phyloP scores from a whole-genome alignment of 2,329 filamentous ascomycete species.

The Fusarium nanum region DNA sequence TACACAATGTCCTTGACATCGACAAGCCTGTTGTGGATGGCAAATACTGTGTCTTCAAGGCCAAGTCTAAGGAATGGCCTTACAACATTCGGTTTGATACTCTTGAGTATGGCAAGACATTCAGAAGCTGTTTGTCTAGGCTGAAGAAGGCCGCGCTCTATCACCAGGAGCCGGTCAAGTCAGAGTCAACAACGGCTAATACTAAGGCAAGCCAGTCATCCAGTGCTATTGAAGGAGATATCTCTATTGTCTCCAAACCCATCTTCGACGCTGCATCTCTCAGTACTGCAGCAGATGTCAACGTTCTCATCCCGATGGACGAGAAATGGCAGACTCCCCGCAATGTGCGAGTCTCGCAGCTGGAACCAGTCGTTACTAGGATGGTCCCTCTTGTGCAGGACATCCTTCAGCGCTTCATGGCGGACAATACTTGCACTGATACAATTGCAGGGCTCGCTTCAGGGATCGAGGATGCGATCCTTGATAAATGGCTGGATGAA shows the following conservation, averaged over 20 bases:
- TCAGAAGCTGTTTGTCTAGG: slow-evolving; percentile 14
- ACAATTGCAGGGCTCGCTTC: slow-evolving; percentile 41
- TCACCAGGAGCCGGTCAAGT: background rate
- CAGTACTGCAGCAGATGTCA: background rate
- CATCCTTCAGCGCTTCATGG: slow-evolving; percentile 14
- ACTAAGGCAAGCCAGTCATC: background rate
- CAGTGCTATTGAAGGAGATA: background rate
- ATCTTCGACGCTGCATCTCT: background rate
- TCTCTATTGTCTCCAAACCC: background rate
- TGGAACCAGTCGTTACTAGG: background rate
- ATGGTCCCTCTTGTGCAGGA: slow-evolving; percentile 15
- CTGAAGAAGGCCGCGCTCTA: slow-evolving; percentile 15
- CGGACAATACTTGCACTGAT: too few relatives aligned
- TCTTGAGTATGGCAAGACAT: slow-evolving; percentile 25
- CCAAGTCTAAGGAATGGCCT: background rate
- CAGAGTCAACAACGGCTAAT: background rate
- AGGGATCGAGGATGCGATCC: slow-evolving; percentile 44
- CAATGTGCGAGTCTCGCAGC: background rate
- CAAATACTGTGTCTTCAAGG: slow-evolving; percentile 39
- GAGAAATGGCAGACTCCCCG: slow-evolving; percentile 8
- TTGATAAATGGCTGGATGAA: slow-evolving; percentile 43
- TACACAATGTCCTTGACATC: slow-evolving; percentile 41
- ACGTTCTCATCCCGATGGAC: slow-evolving; percentile 23
- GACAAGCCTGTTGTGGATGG: slow-evolving; percentile 31
- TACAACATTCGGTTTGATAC: slow-evolving; percentile 39